Evolutionary conservation across 352 stramenopile genomes (phyloP).

Genomic region (Elongisporangium anandrum): DNA sequence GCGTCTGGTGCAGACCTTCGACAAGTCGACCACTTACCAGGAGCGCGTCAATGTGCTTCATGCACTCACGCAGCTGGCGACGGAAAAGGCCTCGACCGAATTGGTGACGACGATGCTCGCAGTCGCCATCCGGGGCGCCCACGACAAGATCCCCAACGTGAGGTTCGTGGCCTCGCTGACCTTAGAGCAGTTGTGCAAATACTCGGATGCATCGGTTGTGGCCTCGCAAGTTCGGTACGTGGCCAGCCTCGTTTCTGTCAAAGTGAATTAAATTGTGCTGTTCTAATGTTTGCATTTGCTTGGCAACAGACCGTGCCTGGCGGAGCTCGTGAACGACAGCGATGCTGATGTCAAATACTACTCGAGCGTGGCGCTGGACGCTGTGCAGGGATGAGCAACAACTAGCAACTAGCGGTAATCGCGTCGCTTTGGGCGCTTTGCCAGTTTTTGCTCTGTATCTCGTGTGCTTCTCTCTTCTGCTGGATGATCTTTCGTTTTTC

Average conservation of each 20-base stretch:
- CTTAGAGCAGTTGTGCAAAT: constrained; percentile 81
- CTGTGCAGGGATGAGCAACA: constrained; percentile 46
- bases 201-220: constrained; percentile 61
- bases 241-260: background rate
- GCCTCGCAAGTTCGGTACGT: constrained; percentile 70
- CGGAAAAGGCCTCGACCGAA: constrained; percentile 69
- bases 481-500: background rate
- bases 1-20: constrained; percentile 74
- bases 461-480: constrained; percentile 5
- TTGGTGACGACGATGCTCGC: constrained; percentile 56
- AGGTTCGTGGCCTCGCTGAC: constrained; percentile 85
- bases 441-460: constrained; percentile 9
- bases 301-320: constrained; percentile 53
- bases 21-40: constrained; percentile 85
- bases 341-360: constrained; percentile 88
- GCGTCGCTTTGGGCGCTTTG: constrained; percentile 1
- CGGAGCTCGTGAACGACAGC: constrained; percentile 69
- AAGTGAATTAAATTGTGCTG: background rate
- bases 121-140: constrained; percentile 65
- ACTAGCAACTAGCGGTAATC: background rate
- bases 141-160: constrained; percentile 88
- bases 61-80: constrained; percentile 65
- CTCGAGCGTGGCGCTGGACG: constrained; percentile 75
- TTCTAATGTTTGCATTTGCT: constrained; percentile 1
- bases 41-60: constrained; percentile 84